These are phyloP conservation scores for Capsella bursapastoris DNA, from an alignment of 345 rosid genomes.

Conservation along the genomic window DNA sequence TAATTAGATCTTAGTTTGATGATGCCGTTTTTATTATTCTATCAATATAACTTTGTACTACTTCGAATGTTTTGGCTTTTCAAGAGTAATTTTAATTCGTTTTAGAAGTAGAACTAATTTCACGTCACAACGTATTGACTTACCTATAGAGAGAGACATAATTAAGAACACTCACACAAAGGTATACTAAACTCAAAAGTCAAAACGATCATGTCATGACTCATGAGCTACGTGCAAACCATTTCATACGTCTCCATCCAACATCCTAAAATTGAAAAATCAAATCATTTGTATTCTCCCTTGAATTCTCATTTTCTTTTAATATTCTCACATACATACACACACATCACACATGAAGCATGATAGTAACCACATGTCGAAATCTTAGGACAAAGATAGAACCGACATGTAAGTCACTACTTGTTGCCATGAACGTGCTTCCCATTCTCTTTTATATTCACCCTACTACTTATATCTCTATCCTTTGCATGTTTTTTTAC, in stretches of 20 bases:
- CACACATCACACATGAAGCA: slow-evolving; percentile 18
- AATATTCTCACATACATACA: not conserved
- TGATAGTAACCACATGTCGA: slow-evolving; percentile 34
- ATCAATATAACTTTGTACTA: not conserved
- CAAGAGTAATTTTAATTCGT: not conserved
- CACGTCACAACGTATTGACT: not conserved
- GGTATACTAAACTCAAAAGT: not conserved
- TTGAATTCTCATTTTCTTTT: not conserved
- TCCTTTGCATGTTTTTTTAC: slow-evolving; percentile 30
- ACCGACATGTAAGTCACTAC: slow-evolving; percentile 45
- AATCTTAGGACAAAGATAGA: slow-evolving; percentile 24
- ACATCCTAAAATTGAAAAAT: slow-evolving; percentile 16
- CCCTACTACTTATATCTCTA: slow-evolving; percentile 28
- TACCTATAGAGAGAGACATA: not conserved
- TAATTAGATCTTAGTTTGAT: too few relatives aligned
- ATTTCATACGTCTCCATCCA: slow-evolving; percentile 30
- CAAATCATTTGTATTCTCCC: not conserved
- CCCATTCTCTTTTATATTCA: slow-evolving; percentile 22
- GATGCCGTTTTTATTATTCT: too few relatives aligned
- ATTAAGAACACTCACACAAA: slow-evolving; percentile 1
- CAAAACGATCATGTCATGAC: slow-evolving; percentile 14
- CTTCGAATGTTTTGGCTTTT: not conserved
- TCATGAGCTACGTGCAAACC: slow-evolving; percentile 41
- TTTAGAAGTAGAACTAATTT: slow-evolving; percentile 19
- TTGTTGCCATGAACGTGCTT: slow-evolving; percentile 42